Evolutionary conservation across 2,329 filamentous ascomycete genomes (phyloP).

Genomic region (Cercospora sp.): DNA sequence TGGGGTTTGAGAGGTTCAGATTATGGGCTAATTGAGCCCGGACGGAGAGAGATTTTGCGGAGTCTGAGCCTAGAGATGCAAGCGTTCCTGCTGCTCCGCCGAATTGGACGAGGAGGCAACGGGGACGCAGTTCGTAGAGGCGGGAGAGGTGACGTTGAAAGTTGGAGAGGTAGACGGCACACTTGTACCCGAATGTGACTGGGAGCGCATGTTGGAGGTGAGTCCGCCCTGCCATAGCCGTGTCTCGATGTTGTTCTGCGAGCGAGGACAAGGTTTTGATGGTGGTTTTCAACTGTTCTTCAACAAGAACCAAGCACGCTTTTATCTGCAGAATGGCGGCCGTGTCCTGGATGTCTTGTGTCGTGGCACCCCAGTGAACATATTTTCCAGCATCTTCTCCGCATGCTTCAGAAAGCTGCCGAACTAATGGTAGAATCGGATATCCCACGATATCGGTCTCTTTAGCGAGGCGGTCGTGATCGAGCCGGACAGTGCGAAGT

Average conservation of each 20-base stretch:
- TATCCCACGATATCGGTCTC: constrained; percentile 39
- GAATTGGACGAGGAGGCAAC: constrained; percentile 37
- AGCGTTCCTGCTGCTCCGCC: constrained; percentile 39
- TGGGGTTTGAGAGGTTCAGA: constrained; percentile 19
- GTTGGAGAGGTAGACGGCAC: constrained; percentile 35
- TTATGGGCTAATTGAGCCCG: constrained; percentile 29
- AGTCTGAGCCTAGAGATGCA: constrained; percentile 28
- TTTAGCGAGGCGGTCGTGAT: constrained; percentile 29
- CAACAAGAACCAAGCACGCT: constrained; percentile 28
- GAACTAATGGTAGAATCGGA: constrained; percentile 36
- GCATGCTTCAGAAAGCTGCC: constrained; percentile 33
- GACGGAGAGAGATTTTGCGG: constrained; percentile 25
- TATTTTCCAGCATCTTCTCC: constrained; percentile 33
- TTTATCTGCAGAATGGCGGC: constrained; percentile 35
- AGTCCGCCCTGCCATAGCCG: constrained; percentile 36
- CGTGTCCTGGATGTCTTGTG: constrained; percentile 38
- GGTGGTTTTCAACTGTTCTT: constrained; percentile 20
- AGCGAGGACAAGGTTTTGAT: constrained; percentile 22
- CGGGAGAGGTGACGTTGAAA: constrained; percentile 35
- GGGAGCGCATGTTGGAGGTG: constrained; percentile 39
- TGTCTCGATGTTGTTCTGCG: constrained; percentile 27
- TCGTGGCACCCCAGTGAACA: constrained; percentile 39
- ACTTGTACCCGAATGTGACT: constrained; percentile 40
- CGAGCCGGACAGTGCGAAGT: constrained; percentile 20
- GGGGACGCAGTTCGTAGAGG: constrained; percentile 30